Evolutionary conservation across 768 basidiomycete species (phyloP), one percentile per base, ranked within the genome.

Genomic region (Tricholoma sp.): DNA sequence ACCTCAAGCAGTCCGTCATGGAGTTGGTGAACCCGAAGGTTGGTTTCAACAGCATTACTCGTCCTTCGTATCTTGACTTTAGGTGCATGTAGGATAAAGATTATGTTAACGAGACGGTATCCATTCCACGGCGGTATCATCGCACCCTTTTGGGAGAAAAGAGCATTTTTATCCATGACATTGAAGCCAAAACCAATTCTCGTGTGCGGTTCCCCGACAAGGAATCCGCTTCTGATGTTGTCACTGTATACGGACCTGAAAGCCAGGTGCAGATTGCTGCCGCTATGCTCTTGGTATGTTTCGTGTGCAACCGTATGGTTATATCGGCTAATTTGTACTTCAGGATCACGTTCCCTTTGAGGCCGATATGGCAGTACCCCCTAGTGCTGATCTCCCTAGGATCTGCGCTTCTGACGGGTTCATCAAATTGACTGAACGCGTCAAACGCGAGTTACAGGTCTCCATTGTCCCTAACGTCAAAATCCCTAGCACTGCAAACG

Each of bases 261-360:
- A 91, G 86, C 59, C 96, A 98, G 68, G 92, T 97, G 11, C 93
- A 95, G 68, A 97, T 98, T 63, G 94, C 96, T 20, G 92, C 91
- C 28, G 89, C 95, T 6, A 97, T 97, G 94, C 76, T 98, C 55
- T 75, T 98, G 72, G 92, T 94, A 67, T 37, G 87, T 18, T 36
- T 33, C 42, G 18, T 10, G 33, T 7, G n/a, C 13, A 4, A 10
- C 52, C 24, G 24, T 61, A 8, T 32, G 7, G 15, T 31, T 31
- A 29, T 17, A 32, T 49, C 15, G 42, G 32, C 47, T 39, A 20
- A 41, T 60, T 62, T 42, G 59, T 42, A 3, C 49, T 54, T 65
- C 17, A 96, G 94, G 94, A 97, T 67, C 93, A 96, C 65, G 92
- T 98, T 57, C 94, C 94, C 3, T 96, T 96, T 66, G 94, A 98